phyloP scores from a whole-genome alignment of 2,329 filamentous ascomycete genomes.

The Pestalotiopsis sp. region DNA sequence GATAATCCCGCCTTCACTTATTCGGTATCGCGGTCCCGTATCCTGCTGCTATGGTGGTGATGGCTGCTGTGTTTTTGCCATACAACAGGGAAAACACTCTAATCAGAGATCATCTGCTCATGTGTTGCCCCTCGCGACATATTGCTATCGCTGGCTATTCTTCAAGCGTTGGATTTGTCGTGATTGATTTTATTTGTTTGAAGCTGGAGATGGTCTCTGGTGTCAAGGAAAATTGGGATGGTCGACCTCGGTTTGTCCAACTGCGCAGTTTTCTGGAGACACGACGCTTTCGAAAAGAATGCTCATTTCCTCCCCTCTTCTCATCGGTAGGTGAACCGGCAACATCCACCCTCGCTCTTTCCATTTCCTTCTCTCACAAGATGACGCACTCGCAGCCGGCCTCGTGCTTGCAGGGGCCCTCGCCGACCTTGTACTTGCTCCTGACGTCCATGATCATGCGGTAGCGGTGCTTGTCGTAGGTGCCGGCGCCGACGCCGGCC shows the following conservation, averaged over 20 bases:
- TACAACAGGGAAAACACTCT: no score
- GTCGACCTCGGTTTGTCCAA: no score
- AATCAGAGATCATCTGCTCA: no score
- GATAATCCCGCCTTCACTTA: neutral
- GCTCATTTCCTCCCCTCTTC: no score
- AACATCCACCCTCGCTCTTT: neutral
- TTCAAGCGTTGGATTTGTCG: no score
- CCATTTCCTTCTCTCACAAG: conserved; percentile 34
- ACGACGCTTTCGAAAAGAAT: neutral
- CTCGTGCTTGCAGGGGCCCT: conserved; percentile 43
- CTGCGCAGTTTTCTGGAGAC: no score
- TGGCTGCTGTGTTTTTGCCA: neutral
- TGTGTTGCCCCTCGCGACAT: no score
- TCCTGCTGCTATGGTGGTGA: neutral
- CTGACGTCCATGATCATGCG: conserved; percentile 48
- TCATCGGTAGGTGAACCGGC: neutral
- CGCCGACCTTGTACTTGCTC: conserved; percentile 49
- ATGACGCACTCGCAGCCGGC: conserved; percentile 41
- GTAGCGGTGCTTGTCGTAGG: conserved; percentile 50
- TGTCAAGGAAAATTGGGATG: no score
- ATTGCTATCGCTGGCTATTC: no score
- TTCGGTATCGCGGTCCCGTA: neutral
- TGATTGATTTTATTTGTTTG: no score
- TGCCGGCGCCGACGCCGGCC: conserved; percentile 34
- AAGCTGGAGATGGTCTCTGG: no score